These are phyloP conservation scores for Aspergillus nomiae DNA, from an alignment of 2,329 filamentous ascomycete genomes.

Conservation along the genomic window DNA sequence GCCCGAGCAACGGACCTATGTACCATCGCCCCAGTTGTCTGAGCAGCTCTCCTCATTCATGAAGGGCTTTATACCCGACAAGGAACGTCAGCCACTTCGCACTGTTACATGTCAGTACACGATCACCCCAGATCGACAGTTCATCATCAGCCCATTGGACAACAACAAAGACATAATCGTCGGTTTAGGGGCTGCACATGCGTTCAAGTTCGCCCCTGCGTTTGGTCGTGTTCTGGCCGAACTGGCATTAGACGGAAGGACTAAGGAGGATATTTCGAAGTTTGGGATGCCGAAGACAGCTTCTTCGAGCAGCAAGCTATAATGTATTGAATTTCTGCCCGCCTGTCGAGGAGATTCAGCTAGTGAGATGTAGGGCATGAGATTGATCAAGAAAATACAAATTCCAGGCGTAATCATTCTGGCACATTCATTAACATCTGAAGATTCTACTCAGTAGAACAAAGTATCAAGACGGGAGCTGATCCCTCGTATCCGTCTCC, in stretches of 20 bases:
- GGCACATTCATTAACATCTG: background rate
- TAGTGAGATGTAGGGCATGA: background rate
- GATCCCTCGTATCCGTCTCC: background rate
- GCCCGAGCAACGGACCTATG: conserved; percentile 31
- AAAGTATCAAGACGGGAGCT: background rate
- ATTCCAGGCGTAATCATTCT: too few species aligned
- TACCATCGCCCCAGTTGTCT: conserved; percentile 26
- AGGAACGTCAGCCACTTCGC: conserved; percentile 24
- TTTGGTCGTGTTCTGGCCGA: background rate
- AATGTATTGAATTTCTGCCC: background rate
- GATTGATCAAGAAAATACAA: background rate
- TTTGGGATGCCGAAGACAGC: background rate
- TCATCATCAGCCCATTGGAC: conserved; percentile 29
- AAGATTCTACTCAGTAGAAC: background rate
- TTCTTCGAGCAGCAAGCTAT: background rate
- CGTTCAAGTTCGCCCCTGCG: background rate
- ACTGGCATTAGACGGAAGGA: background rate
- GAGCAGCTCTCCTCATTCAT: conserved; percentile 25
- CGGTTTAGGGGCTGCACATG: background rate
- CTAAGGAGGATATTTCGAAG: background rate
- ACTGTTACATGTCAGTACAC: conserved; percentile 33
- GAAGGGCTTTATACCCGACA: conserved; percentile 8
- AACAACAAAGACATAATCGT: conserved; percentile 10
- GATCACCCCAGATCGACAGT: conserved; percentile 31
- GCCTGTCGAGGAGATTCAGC: background rate